Conservation (phyloP, 2,329 filamentous ascomycete genomes). For the Laburnicola sp. region DNA sequence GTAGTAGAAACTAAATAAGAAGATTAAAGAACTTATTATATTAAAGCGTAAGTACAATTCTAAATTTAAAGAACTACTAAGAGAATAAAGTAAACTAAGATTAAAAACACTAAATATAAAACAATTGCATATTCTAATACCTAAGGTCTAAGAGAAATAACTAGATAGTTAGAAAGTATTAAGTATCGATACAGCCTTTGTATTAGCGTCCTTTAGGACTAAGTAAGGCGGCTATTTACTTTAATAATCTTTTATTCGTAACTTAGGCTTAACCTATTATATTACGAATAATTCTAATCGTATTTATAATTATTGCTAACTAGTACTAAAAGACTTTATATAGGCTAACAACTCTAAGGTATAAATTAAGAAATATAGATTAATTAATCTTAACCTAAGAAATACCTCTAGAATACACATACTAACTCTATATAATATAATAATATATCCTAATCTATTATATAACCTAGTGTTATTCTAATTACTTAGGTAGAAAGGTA, state of each 20-base stretch:
- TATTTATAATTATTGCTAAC: not conserved
- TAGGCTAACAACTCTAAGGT: slow-evolving; percentile 2
- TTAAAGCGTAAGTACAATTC: too few relatives aligned
- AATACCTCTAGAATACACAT: not conserved
- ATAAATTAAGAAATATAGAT: slow-evolving; percentile 6
- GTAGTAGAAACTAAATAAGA: too few relatives aligned
- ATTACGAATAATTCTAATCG: slow-evolving; percentile 4
- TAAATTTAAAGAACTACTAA: too few relatives aligned
- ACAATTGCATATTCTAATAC: too few relatives aligned
- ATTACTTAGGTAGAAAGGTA: slow-evolving; percentile 1
- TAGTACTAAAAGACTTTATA: slow-evolving; percentile 6
- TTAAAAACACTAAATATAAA: too few relatives aligned
- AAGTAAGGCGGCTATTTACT: not conserved
- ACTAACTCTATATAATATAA: slow-evolving; percentile 3
- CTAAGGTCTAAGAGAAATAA: too few relatives aligned
- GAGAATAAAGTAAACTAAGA: not conserved
- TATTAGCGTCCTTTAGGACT: too few relatives aligned
- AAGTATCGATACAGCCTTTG: too few relatives aligned
- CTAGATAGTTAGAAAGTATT: too few relatives aligned
- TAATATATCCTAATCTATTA: not conserved
- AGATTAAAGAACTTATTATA: too few relatives aligned
- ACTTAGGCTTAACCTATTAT: slow-evolving; percentile 5
- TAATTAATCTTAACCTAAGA: slow-evolving; percentile 1
- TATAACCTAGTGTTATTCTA: slow-evolving; percentile 8
- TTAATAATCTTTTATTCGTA: slow-evolving; percentile 1